Evolutionary conservation across 805 yeast species (phyloP).

Genomic region (Maudiozyma saulgeensis): DNA sequence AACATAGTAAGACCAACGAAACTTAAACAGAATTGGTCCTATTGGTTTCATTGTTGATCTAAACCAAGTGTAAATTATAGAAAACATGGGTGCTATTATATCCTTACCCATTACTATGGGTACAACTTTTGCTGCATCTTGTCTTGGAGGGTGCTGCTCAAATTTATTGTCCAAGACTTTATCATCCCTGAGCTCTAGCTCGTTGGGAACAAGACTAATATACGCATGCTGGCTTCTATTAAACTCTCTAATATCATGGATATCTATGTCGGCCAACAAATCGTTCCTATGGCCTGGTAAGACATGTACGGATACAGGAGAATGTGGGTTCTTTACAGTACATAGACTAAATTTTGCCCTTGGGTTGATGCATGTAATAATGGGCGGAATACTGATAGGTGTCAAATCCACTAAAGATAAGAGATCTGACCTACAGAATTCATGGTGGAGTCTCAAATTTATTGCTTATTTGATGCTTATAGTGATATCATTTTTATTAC

Average conservation of each 20-base stretch:
- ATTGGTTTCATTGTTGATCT: background rate
- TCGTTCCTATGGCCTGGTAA: slow-evolving; percentile 64
- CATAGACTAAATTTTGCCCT: slow-evolving; percentile 84
- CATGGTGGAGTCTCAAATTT: slow-evolving; percentile 79
- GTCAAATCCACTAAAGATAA: slow-evolving; percentile 72
- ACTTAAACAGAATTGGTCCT: background rate
- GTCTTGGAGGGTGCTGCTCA: slow-evolving; percentile 74
- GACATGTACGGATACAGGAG: slow-evolving; percentile 72
- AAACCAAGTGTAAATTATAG: background rate
- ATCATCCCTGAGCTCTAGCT: slow-evolving; percentile 49
- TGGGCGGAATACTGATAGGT: slow-evolving; percentile 60
- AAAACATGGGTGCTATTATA: slow-evolving; percentile 52
- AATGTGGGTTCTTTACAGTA: slow-evolving; percentile 92
- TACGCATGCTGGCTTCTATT: slow-evolving; percentile 72
- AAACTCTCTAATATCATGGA: slow-evolving; percentile 84
- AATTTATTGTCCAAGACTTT: slow-evolving; percentile 50
- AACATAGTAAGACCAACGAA: background rate
- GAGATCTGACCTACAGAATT: slow-evolving; percentile 78
- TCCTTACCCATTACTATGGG: slow-evolving; percentile 63
- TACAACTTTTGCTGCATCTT: slow-evolving; percentile 58
- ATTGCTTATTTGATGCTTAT: slow-evolving; percentile 48
- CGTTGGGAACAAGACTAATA: slow-evolving; percentile 74
- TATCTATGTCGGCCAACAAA: slow-evolving; percentile 70
- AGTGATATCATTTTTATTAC: slow-evolving; percentile 62
- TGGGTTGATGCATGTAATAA: slow-evolving; percentile 63